A percentile compares a stretch with the other conserved stretches of the same genome.
Conservation (phyloP, 1,284 basidiomycete genomes). For the Apiotrichum domesticum region DNA sequence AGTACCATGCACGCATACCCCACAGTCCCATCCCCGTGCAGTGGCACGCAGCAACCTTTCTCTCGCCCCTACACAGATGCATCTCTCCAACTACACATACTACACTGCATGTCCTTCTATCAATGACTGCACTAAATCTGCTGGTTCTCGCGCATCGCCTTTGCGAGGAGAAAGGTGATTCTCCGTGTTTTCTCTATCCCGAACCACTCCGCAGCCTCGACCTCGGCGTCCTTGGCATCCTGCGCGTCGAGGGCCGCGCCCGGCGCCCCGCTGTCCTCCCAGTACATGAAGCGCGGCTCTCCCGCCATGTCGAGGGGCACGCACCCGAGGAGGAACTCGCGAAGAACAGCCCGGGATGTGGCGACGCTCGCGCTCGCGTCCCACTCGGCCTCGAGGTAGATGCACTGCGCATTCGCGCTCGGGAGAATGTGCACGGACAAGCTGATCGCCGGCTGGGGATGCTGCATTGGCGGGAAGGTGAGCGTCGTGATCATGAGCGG, state of each 20-base stretch:
- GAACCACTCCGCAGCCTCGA: neutral
- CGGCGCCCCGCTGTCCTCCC: constrained; percentile 21
- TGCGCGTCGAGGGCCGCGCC: constrained; percentile 20
- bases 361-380: constrained; percentile 3
- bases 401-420: constrained; percentile 21
- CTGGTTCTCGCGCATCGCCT: constrained; percentile 12
- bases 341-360: constrained; percentile 11
- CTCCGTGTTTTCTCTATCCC: constrained; percentile 1
- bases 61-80: too few species aligned
- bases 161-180: constrained; percentile 11
- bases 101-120: too few species aligned
- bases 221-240: constrained; percentile 1
- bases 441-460: constrained; percentile 21
- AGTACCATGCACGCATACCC: constrained; percentile 1
- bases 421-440: constrained; percentile 33
- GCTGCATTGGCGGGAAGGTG: constrained; percentile 24
- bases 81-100: too few species aligned
- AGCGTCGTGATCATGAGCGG: constrained; percentile 26
- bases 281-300: constrained; percentile 14
- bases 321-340: constrained; percentile 33
- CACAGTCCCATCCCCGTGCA: neutral
- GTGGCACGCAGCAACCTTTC: too few species aligned
- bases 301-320: constrained; percentile 26
- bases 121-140: constrained; percentile 5
- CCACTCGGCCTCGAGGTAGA: constrained; percentile 39